phyloP scores from a whole-genome alignment of 768 basidiomycete species.

The Phylloporus sp. region DNA sequence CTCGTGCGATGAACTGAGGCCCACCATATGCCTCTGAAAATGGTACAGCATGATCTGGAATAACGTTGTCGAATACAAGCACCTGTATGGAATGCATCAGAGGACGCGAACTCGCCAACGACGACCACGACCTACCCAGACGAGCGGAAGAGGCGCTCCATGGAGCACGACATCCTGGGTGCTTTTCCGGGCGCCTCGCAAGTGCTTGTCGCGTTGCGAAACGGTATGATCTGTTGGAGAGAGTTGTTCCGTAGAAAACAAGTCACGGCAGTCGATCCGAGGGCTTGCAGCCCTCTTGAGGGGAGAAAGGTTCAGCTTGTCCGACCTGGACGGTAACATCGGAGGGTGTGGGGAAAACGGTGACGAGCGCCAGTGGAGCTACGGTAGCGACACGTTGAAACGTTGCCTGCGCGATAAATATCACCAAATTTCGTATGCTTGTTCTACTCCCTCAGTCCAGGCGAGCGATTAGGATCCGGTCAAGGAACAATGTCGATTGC shows the following conservation, averaged over 20 bases:
- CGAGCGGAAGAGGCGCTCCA: slow-evolving; percentile 26
- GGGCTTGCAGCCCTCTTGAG: slow-evolving; percentile 13
- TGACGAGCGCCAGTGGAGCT: not conserved
- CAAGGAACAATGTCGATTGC: not conserved
- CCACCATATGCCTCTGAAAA: slow-evolving; percentile 24
- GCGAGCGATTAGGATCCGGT: not conserved
- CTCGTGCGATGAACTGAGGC: slow-evolving; percentile 26
- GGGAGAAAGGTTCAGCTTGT: slow-evolving; percentile 13
- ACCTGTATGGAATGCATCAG: slow-evolving; percentile 11
- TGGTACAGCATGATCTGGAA: slow-evolving; percentile 28
- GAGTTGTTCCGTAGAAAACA: slow-evolving; percentile 11
- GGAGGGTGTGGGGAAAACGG: slow-evolving; percentile 2
- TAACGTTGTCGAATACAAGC: slow-evolving; percentile 23
- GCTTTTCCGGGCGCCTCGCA: slow-evolving; percentile 3
- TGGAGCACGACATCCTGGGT: slow-evolving; percentile 11
- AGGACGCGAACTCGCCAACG: not conserved
- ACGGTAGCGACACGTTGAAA: slow-evolving; percentile 6
- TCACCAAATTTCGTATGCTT: not conserved
- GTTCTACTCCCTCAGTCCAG: too few relatives aligned
- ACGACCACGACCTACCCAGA: slow-evolving; percentile 18
- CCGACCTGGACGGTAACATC: slow-evolving; percentile 14
- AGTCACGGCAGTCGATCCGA: slow-evolving; percentile 19
- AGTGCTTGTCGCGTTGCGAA: slow-evolving; percentile 1
- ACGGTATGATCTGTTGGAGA: not conserved
- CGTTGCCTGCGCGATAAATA: not conserved